Evolutionary conservation across 2,329 filamentous ascomycete species (phyloP).

Genomic region (Coleophoma eucalyptorum): DNA sequence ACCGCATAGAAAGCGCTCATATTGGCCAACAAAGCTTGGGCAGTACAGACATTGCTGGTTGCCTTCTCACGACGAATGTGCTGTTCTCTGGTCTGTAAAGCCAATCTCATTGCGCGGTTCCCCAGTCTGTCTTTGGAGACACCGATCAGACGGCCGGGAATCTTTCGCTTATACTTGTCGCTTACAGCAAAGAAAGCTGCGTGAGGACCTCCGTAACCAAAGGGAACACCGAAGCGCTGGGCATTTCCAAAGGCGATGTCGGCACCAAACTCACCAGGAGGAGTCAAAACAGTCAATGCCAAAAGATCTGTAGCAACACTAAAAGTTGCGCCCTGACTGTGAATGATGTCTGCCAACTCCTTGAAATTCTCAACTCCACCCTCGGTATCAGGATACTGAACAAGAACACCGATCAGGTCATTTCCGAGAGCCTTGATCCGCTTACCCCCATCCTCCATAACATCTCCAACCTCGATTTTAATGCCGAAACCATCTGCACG

Average conservation of each 20-base stretch:
- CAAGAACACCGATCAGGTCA: constrained; percentile 81
- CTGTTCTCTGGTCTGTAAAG: constrained; percentile 90
- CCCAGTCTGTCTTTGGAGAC: constrained; percentile 88
- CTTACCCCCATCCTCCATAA: constrained; percentile 60
- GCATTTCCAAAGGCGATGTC: constrained; percentile 94
- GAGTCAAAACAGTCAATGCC: constrained; percentile 80
- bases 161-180: constrained; percentile 91
- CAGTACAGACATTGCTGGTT: constrained; percentile 96
- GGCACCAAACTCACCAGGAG: constrained; percentile 90
- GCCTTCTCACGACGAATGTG: constrained; percentile 96
- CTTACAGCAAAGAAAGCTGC: constrained; percentile 92
- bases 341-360: constrained; percentile 69
- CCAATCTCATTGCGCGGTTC: constrained; percentile 74
- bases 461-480: constrained; percentile 68
- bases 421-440: constrained; percentile 71
- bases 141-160: constrained; percentile 85
- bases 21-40: constrained; percentile 89
- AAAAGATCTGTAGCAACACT: constrained; percentile 87
- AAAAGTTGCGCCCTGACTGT: constrained; percentile 74
- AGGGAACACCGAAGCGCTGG: constrained; percentile 86
- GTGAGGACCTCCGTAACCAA: constrained; percentile 92
- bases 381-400: constrained; percentile 92
- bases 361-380: constrained; percentile 77
- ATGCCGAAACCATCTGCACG: constrained; percentile 92
- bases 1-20: constrained; percentile 95